Evolutionary conservation across 306 rosid genomes (phyloP), one percentile per base, ranked within the genome.

Genomic region (Quercus rubra): DNA sequence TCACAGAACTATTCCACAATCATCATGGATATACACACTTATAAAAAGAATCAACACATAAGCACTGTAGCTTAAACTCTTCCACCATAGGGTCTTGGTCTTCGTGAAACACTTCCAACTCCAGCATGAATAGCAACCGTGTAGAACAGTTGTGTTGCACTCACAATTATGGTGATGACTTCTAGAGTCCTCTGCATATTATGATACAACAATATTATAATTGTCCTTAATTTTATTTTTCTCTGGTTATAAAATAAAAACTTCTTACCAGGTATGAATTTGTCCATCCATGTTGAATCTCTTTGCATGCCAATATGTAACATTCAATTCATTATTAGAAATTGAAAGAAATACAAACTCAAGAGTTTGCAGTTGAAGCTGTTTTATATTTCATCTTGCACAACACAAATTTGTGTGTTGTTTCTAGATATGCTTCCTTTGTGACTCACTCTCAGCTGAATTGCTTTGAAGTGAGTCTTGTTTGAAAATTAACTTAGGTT

Each of bases 201-300:
- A 38, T 38, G 43, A 46, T 10, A 67, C 31, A 67, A 67, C 15
- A 63, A 15, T 11, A 49, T 6, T 15, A 28, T 1, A 8, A 17
- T 19, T 76, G 28, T 56, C 54, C 61, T 51, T 11, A 2, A 14
- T 33, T 20, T 6, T 2, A 3, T 3, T 31, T 21, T 28, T 78
- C 28, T 54, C 28, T 13, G 3, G 6, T 30, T 30, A 51, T 49
- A 41, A 33, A 74, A 63, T 21, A 28, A 46, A 27, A 69, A 5
- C 33, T 49, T 9, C 89, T 89, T 88, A 95, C 99, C 89, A 93
- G 84, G 85, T 85, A 88, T 66, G 91, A 70, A 77, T 82, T 77
- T 55, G 88, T 90, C 97, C 96, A 93, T 2, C 99, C 99, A 86
- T 84, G 87, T 9, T 90, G 78, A 80, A 95, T 93, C 86, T 93